These are phyloP conservation scores for Umbelopsis ramanniana DNA, from an alignment of 192 early-diverging fungal genomes.

Conservation along the genomic window DNA sequence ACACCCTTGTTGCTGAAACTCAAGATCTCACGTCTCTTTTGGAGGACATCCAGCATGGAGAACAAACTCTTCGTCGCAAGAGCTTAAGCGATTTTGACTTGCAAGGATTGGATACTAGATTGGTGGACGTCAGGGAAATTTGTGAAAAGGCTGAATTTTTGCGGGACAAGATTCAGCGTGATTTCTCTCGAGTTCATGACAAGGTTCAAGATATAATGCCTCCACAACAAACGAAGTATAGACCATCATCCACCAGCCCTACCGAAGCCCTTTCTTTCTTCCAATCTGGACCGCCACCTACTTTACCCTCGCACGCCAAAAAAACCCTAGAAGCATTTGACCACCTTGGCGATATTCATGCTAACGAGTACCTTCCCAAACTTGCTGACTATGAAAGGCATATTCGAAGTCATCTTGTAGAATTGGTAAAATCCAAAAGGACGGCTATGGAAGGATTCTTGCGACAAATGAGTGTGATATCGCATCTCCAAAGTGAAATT, in stretches of 20 bases:
- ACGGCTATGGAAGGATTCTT: constrained; percentile 27
- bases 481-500: constrained; percentile 36
- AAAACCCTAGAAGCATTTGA: constrained; percentile 50
- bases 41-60: constrained; percentile 12
- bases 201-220: constrained; percentile 30
- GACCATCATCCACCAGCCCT: background rate
- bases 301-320: constrained; percentile 27
- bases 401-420: constrained; percentile 16
- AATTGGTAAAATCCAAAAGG: constrained; percentile 26
- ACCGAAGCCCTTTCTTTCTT: background rate
- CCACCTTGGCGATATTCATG: constrained; percentile 50
- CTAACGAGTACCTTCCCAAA: constrained; percentile 46
- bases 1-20: constrained; percentile 16
- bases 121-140: constrained; percentile 26
- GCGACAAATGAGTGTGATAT: constrained; percentile 34
- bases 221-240: background rate
- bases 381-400: constrained; percentile 25
- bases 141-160: constrained; percentile 25
- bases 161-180: constrained; percentile 31
- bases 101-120: constrained; percentile 26
- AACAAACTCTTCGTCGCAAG: constrained; percentile 24
- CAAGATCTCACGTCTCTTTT: constrained; percentile 24
- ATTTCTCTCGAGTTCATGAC: constrained; percentile 25
- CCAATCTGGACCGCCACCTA: background rate
- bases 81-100: constrained; percentile 25